Percentiles rank a stretch among this genome's conserved stretches.
Evolutionary conservation across 1,139 yeast species (phyloP).

Genomic region (Nematodospora anomalae): DNA sequence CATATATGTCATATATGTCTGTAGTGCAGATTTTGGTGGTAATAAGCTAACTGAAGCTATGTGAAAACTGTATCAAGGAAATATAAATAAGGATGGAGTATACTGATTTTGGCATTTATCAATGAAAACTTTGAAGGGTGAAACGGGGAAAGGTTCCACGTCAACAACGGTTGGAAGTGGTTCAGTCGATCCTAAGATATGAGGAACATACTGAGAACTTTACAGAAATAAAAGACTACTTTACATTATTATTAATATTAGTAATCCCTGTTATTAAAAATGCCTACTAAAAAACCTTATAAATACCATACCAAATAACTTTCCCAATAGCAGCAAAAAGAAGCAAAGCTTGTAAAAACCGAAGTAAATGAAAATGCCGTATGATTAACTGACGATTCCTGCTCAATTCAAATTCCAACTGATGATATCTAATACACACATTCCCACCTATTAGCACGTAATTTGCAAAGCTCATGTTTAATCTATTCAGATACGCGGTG

Average conservation of each 20-base stretch:
- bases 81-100: too few species aligned
- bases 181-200: slow-evolving; percentile 35
- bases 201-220: too few species aligned
- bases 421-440: background rate
- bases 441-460: background rate
- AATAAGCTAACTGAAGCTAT: too few species aligned
- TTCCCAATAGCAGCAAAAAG: background rate
- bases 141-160: slow-evolving; percentile 37
- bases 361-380: background rate
- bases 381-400: background rate
- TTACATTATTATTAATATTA: too few species aligned
- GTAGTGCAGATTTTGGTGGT: slow-evolving; percentile 36
- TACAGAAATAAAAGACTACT: too few species aligned
- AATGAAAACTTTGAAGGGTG: slow-evolving; percentile 35
- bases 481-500: background rate
- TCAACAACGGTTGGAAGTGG: slow-evolving; percentile 35
- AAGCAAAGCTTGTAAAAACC: background rate
- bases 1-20: too few species aligned
- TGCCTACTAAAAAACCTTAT: too few species aligned
- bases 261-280: too few species aligned
- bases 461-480: too few species aligned
- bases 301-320: background rate
- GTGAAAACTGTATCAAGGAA: too few species aligned
- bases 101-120: too few species aligned
- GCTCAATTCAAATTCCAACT: background rate